A percentile compares a stretch with the other conserved stretches of the same genome.
phyloP scores from a whole-genome alignment of 2,329 filamentous ascomycete species.

The Phaeosphaeria sp. region DNA sequence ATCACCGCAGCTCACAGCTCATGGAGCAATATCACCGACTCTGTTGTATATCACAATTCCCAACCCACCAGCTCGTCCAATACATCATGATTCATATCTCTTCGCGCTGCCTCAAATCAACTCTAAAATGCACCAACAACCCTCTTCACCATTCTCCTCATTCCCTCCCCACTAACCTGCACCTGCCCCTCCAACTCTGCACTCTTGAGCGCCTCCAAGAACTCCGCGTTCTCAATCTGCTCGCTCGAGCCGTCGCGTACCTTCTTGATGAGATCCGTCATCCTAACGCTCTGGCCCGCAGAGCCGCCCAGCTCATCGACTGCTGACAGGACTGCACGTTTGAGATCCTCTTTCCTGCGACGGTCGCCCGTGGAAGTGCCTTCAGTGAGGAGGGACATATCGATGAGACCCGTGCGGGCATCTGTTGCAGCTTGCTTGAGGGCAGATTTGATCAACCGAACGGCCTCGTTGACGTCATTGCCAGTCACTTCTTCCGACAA shows the following conservation, averaged over 20 bases:
- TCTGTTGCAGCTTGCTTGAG: conserved; percentile 98
- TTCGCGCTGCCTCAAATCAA: no score
- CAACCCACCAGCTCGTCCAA: no score
- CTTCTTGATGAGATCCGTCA: conserved; percentile 76
- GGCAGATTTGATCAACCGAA: conserved; percentile 89
- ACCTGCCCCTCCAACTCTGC: conserved; percentile 86
- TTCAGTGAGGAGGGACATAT: conserved; percentile 94
- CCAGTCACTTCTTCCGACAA: conserved; percentile 77
- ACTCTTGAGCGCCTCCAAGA: conserved; percentile 78
- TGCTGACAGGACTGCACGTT: conserved; percentile 74
- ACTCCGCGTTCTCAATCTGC: conserved; percentile 78
- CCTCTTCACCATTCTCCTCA: conserved; percentile 80
- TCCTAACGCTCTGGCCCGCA: conserved; percentile 71
- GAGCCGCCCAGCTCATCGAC: conserved; percentile 78
- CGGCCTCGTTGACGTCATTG: conserved; percentile 86
- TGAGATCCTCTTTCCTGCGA: conserved; percentile 81
- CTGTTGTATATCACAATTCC: no score
- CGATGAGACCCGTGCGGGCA: conserved; percentile 85
- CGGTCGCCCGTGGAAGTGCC: conserved; percentile 91
- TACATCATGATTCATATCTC: no score
- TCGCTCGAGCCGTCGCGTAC: conserved; percentile 65
- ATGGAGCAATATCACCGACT: no score
- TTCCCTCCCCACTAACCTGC: conserved; percentile 82
- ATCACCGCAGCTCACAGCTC: no score
- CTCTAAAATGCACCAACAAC: conserved; percentile 55